Evolutionary conservation across 192 early-diverging fungal genomes (phyloP).

Genomic region (Allomyces macrogynus): DNA sequence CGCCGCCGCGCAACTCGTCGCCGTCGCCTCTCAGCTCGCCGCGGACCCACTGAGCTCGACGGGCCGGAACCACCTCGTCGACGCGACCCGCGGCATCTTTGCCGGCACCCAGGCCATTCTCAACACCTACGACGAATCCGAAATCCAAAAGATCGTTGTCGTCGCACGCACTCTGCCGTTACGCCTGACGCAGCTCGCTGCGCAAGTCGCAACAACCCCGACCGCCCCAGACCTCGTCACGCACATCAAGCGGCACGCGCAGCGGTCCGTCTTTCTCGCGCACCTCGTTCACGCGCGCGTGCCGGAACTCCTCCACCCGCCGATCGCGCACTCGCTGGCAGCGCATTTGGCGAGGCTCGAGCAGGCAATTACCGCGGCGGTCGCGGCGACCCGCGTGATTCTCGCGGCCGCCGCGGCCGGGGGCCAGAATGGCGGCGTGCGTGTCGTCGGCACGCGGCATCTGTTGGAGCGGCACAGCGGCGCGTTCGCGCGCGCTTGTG

Average conservation of each 20-base stretch:
- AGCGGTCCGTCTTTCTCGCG: not conserved
- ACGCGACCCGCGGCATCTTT: conserved; percentile 29
- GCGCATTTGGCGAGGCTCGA: not conserved
- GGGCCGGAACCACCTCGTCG: conserved; percentile 18
- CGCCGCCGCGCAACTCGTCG: conserved; percentile 17
- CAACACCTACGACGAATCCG: conserved; percentile 20
- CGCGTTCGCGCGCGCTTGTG: too few species aligned
- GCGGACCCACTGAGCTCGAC: conserved; percentile 15
- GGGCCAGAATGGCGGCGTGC: too few species aligned
- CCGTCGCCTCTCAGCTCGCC: conserved; percentile 11
- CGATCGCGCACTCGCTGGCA: not conserved
- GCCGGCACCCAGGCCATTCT: conserved; percentile 21
- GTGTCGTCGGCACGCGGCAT: too few species aligned
- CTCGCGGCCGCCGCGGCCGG: too few species aligned
- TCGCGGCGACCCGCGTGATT: not conserved
- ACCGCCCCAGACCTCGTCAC: not conserved
- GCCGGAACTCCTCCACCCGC: not conserved
- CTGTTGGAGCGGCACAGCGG: too few species aligned
- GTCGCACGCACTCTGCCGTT: not conserved
- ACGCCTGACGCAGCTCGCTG: not conserved
- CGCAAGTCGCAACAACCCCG: not conserved
- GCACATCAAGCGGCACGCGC: not conserved
- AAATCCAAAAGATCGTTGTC: conserved; percentile 20
- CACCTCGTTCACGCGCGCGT: not conserved
- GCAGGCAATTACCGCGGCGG: not conserved